Base-by-base conservation (phyloP, 129 eudicot genomes). In the Silybum marianum region DNA sequence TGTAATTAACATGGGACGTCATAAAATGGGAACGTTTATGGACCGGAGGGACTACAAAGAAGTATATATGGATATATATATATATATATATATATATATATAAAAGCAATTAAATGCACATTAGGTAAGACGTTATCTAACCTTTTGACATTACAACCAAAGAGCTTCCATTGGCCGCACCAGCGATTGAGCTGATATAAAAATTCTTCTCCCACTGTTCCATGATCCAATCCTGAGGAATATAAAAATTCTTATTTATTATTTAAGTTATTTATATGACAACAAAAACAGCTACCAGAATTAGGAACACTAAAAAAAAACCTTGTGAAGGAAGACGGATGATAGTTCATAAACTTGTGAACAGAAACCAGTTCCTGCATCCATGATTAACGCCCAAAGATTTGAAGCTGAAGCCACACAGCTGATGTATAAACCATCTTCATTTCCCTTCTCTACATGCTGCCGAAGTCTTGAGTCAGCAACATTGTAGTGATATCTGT, bases 131-230 rank as follows among this genome's bases (percentile, higher is more conserved):
- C 1, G 69, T 19, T 65, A 24, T 22, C 88, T 24, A 82, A 95
- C 99, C 99, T 93, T 95, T 95, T 26, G 99, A 95, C 99, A 95
- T 95, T 72, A 95, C 90, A 32, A 95, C 99, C 89, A 95, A 75
- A 38, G 98, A 95, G 83, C 98, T 91, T 77, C 99, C 99, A 81
- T 91, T 95, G 67, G 87, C 68, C 3, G 99, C 97, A 81, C 99
- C 99, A 85, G 98, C 98, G 72, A 93, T 93, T 44, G 99, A 89
- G 81, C 95, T 95, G 84, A 95, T 95, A 82, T 95, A 95, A 42
- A 73, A 95, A 83, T 95, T 95, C 89, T 95, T 95, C 85, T 95
- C 99, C 99, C 98, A 95, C 46, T 95, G 99, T 83, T 95, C 99
- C 98, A 95, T 93, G 77, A 95, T 95, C 99, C 99, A 95, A 80